Percentiles rank a stretch among this genome's conserved stretches.
These are phyloP conservation scores for Sisymbrium irio DNA, from an alignment of 345 rosid species.

Conservation along the genomic window DNA sequence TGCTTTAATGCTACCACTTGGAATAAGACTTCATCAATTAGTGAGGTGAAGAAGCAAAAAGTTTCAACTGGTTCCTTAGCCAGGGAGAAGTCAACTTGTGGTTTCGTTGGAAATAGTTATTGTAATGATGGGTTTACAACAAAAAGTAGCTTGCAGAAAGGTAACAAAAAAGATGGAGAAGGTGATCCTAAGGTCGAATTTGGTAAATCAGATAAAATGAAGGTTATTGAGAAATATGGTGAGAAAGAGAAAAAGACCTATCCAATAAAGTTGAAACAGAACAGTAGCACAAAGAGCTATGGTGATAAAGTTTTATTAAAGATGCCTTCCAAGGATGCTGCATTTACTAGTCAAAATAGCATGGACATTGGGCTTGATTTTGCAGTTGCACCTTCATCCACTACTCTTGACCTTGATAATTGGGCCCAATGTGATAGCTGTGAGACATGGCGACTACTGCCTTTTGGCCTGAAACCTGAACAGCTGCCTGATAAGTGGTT, in stretches of 20 bases:
- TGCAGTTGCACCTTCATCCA: conserved; percentile 35
- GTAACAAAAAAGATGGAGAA: conserved; percentile 28
- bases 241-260: conserved; percentile 28
- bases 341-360: conserved; percentile 16
- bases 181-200: conserved; percentile 19
- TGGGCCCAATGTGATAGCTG: conserved; percentile 74
- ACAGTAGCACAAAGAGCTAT: conserved; percentile 24
- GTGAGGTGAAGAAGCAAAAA: conserved; percentile 44
- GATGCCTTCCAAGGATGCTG: conserved; percentile 33
- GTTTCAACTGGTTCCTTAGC: conserved; percentile 24
- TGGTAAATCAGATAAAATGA: conserved; percentile 26
- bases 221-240: conserved; percentile 28
- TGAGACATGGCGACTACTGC: conserved; percentile 70
- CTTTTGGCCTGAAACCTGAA: conserved; percentile 44
- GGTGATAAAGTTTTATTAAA: conserved; percentile 30
- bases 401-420: conserved; percentile 37
- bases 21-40: conserved; percentile 34
- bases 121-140: conserved; percentile 28
- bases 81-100: conserved; percentile 35
- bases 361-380: conserved; percentile 34
- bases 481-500: conserved; percentile 70
- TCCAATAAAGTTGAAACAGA: conserved; percentile 37
- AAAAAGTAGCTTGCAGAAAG: conserved; percentile 42
- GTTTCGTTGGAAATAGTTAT: conserved; percentile 30
- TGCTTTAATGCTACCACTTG: conserved; percentile 24